Base-by-base conservation (phyloP, 2,329 filamentous ascomycete species). In the Phyllosticta ampelicida region DNA sequence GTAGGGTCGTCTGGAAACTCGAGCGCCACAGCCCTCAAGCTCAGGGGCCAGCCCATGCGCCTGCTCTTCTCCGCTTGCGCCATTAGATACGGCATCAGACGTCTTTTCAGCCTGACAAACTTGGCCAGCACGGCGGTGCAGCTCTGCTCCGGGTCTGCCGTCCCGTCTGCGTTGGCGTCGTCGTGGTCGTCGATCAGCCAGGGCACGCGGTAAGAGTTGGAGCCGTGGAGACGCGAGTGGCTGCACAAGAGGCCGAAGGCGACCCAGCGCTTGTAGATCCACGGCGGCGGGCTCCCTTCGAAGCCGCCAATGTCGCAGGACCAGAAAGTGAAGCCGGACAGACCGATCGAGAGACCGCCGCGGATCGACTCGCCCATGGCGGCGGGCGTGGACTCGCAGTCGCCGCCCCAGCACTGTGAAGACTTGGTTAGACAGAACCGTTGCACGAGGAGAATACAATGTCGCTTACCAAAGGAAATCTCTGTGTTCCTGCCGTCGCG, bases 201-300 rank as follows among this genome's bases (percentile, higher is more conserved):
- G 2, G 86, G 86, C n/a, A 89, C 85, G 18, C 86, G 83, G 72
- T 87, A 89, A 3, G 82, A 86, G 61, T 77, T 80, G 54, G 82
- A 85, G 2, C 86, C 86, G 67, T 89, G 86, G 10, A 89, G 77
- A 13, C 86, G 79, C 44, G 83, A 86, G 69, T 89, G 86, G 9
- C 81, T 82, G 63, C 84, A 87, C 48, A 89, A 72, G 1, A 89
- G 76, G 0, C 86, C 86, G 69, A 89, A 87, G n/a, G 85, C 85
- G 5, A 89, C 85, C 86, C 86, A 89, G 53, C 86, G 82, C 73
- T 89, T 89, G 72, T 89, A 89, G 64, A 89, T 80, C 74, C 82
- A 84, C 0, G 82, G 83, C 1, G 77, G 78, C 3, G 86, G 86
- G 3, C 72, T 79, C 2, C 86, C 86, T 66, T 89, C 86, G 64